Evolutionary conservation across 2,329 filamentous ascomycete species (phyloP), one percentile per base, ranked within the genome.

Genomic region (Pestalotiopsis sp.): DNA sequence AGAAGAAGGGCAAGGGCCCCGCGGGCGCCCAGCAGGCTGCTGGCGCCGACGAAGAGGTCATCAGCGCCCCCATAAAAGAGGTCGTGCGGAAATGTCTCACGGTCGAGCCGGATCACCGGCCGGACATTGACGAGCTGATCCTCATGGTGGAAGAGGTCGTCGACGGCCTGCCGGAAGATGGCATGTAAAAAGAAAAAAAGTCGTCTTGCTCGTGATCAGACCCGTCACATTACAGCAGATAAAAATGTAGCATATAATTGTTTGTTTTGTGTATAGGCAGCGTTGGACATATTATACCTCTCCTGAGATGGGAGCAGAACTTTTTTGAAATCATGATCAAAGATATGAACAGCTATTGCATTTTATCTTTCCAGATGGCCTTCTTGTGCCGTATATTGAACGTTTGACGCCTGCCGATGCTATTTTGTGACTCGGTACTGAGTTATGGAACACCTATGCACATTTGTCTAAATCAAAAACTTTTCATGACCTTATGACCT

Each of bases 101-200:
- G 74, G 93, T 98, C 36, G 96, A 99, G 83, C 92, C 95, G 0
- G 88, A 87, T 3, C 95, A 98, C 78, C 85, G 96, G 72, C 96
- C 96, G 4, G 78, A 80, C 65, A 79, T 80, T 68, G 74, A 79
- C 57, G 77, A 80, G 71, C 70, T 80, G 71, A 79, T 79, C 72
- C 62, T 68, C 41, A 74, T 79, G 71, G 75, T 79, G 67, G 76
- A 79, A 68, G 70, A 77, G 45, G 77, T 77, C 4, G 75, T 80
- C 20, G 77, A 78, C 25, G 74, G 77, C 58, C 68, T 78, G 41
- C 73, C 76, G 9, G 76, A 78, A 36, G 76, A 78, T 65, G 75
- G 36, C 31, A 36, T 40, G 36, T 66, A 52, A 66, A 23, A 17
- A n/a, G 60, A 20, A 20, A n/a, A n/a, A 45, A 45, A 17, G 41